Evolutionary conservation across 2,329 filamentous ascomycete genomes (phyloP).

Genomic region (Fusarium miscanthi): DNA sequence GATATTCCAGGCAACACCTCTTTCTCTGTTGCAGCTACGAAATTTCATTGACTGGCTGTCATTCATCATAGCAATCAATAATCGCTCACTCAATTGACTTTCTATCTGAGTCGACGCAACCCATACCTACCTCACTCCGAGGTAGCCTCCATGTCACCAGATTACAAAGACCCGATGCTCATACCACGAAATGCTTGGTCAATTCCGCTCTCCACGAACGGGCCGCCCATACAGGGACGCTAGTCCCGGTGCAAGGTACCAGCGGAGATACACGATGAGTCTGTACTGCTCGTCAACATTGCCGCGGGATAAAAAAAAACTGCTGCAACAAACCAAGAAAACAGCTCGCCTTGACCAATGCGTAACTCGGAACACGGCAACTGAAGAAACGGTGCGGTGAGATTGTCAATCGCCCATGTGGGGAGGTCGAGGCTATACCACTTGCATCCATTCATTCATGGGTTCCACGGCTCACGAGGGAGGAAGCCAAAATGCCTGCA

Average conservation of each 20-base stretch:
- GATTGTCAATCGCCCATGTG: slow-evolving; percentile 41
- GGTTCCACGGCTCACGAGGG: slow-evolving; percentile 24
- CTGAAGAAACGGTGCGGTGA: slow-evolving; percentile 41
- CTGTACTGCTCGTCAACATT: slow-evolving; percentile 14
- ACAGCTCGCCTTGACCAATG: slow-evolving; percentile 18
- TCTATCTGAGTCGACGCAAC: neutral
- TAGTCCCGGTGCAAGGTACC: slow-evolving; percentile 27
- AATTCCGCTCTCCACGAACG: slow-evolving; percentile 32
- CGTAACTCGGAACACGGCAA: slow-evolving; percentile 47
- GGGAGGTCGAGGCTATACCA: slow-evolving; percentile 36
- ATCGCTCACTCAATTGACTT: slow-evolving; percentile 31
- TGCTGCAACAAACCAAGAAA: slow-evolving; percentile 1
- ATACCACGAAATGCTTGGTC: slow-evolving; percentile 21
- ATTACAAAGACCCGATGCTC: slow-evolving; percentile 15
- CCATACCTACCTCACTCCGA: slow-evolving; percentile 27
- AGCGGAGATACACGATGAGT: slow-evolving; percentile 23
- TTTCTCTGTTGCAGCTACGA: neutral
- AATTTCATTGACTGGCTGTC: neutral
- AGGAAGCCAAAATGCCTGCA: slow-evolving; percentile 17
- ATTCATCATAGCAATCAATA: slow-evolving; percentile 25
- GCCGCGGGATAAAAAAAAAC: neutral
- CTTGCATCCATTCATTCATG: slow-evolving; percentile 14
- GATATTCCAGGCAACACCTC: slow-evolving; percentile 24
- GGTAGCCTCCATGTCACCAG: slow-evolving; percentile 32
- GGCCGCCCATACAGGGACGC: slow-evolving; percentile 33